These are phyloP conservation scores for Toxicodendron radicans DNA, from an alignment of 345 rosid species.

Conservation along the genomic window DNA sequence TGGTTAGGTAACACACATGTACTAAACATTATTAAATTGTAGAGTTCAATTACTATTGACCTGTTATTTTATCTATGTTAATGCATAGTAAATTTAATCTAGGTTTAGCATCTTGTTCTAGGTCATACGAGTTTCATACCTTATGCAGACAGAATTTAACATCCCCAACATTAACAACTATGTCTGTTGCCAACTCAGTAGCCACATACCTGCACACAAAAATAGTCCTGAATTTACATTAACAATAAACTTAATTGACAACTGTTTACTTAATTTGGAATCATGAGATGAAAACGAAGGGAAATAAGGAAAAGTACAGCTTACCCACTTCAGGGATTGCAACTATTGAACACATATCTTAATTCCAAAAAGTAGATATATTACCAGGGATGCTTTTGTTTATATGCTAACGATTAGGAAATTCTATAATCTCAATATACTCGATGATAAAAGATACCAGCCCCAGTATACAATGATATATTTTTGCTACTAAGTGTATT, in stretches of 20 bases:
- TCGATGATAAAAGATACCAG: background rate
- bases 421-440: background rate
- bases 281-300: background rate
- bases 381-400: background rate
- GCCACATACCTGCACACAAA: constrained; percentile 53
- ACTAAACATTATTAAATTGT: background rate
- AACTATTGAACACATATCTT: no score
- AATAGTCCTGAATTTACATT: constrained; percentile 9
- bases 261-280: background rate
- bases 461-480: background rate
- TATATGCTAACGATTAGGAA: background rate
- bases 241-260: constrained; percentile 5
- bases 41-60: background rate
- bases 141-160: constrained; percentile 69
- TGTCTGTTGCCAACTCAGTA: constrained; percentile 63
- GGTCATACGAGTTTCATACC: constrained; percentile 41
- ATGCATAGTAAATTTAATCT: background rate
- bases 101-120: constrained; percentile 6
- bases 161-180: constrained; percentile 50
- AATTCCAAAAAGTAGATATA: background rate
- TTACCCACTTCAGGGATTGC: background rate
- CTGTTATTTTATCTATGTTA: background rate
- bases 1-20: background rate
- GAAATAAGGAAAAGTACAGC: background rate
- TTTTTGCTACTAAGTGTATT: background rate